These are phyloP conservation scores for Geotrichum aggregatum DNA, from an alignment of 1,139 yeast genomes.

Conservation along the genomic window DNA sequence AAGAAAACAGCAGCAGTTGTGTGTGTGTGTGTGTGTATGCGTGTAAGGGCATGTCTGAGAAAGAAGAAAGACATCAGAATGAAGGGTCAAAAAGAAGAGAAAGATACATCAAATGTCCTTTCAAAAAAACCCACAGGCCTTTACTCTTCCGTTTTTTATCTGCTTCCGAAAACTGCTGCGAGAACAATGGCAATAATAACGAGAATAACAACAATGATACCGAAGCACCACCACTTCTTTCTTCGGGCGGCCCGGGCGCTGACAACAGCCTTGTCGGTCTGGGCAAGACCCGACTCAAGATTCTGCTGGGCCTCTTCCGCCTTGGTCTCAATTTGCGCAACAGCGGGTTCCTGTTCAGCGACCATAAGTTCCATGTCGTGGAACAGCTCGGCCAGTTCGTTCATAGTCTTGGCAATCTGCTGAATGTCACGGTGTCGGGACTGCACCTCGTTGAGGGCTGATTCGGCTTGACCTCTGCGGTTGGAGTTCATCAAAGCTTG, in stretches of 20 bases:
- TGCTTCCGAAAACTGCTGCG: conserved; percentile 39
- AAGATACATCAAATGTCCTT: background rate
- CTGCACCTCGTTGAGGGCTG: conserved; percentile 94
- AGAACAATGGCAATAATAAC: conserved; percentile 66
- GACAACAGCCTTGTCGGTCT: conserved; percentile 83
- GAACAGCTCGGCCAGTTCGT: conserved; percentile 89
- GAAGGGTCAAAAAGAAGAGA: background rate
- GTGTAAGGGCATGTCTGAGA: too few species aligned
- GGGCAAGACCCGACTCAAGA: conserved; percentile 91
- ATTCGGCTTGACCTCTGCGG: conserved; percentile 94
- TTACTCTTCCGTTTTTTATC: conserved; percentile 18
- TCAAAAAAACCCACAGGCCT: background rate
- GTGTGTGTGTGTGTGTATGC: too few species aligned
- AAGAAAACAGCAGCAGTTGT: background rate
- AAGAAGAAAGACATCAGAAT: background rate
- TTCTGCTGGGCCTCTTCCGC: conserved; percentile 82
- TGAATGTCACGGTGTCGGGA: conserved; percentile 92
- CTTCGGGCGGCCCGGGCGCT: conserved; percentile 87
- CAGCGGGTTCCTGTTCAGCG: conserved; percentile 89
- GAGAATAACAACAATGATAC: conserved; percentile 60
- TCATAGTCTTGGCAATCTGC: conserved; percentile 92
- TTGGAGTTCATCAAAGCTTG: conserved; percentile 89
- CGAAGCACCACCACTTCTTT: conserved; percentile 84
- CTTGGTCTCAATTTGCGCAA: conserved; percentile 77
- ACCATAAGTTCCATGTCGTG: conserved; percentile 96